Conservation (phyloP, 805 yeast genomes). For the Myxozyma sirexii region DNA sequence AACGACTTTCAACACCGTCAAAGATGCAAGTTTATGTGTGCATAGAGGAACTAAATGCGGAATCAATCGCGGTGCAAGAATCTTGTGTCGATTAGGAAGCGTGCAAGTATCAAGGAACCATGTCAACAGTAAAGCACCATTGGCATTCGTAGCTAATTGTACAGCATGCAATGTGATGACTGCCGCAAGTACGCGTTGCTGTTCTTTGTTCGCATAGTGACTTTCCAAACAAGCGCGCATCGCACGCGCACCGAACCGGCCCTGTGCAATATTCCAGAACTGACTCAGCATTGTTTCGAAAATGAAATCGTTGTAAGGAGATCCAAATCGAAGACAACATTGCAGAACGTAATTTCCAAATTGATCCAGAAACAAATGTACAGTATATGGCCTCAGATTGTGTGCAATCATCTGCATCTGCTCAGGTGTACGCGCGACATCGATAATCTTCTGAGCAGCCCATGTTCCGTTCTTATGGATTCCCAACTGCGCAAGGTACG, state of each 20-base stretch:
- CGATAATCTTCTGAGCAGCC: conserved; percentile 97
- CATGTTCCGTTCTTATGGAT: conserved; percentile 98
- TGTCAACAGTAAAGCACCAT: conserved; percentile 85
- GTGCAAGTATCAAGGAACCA: conserved; percentile 91
- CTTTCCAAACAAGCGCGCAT: conserved; percentile 91
- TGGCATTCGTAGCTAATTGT: conserved; percentile 76
- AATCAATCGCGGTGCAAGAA: conserved; percentile 63
- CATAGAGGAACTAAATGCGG: conserved; percentile 67
- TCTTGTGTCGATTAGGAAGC: conserved; percentile 62
- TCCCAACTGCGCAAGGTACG: conserved; percentile 85
- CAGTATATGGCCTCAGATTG: conserved; percentile 76
- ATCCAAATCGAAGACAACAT: conserved; percentile 86
- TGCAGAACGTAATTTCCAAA: conserved; percentile 96
- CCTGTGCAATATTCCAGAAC: conserved; percentile 79
- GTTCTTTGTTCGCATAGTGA: conserved; percentile 65
- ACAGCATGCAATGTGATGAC: conserved; percentile 77
- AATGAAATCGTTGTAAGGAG: conserved; percentile 87
- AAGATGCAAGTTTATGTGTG: conserved; percentile 80
- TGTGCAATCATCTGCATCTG: conserved; percentile 68
- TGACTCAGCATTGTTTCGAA: conserved; percentile 78
- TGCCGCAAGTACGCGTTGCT: conserved; percentile 70
- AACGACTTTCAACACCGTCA: conserved; percentile 77
- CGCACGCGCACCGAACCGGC: conserved; percentile 94
- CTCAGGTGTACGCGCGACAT: conserved; percentile 63
- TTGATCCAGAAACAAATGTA: conserved; percentile 87